A percentile compares a stretch with the other conserved stretches of the same genome.
These are phyloP conservation scores for Handroanthus guayacan DNA, from an alignment of 257 asterid species.

Conservation along the genomic window DNA sequence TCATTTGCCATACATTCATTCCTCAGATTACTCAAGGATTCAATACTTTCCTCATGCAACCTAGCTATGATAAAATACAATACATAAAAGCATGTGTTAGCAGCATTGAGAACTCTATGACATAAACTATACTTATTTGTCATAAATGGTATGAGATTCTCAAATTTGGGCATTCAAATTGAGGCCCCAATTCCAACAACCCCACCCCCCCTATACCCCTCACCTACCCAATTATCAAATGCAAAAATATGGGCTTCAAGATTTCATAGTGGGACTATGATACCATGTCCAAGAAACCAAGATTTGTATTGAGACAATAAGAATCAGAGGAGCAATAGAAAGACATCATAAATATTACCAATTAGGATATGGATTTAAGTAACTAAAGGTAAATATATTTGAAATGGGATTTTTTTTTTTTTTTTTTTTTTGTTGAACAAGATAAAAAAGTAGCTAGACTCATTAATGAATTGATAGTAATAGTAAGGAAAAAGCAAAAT, in stretches of 20 bases:
- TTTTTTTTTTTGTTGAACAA: neutral
- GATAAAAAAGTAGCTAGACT: neutral
- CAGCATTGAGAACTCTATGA: too few species aligned
- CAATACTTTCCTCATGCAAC: too few species aligned
- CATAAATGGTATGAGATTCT: neutral
- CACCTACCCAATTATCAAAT: neutral
- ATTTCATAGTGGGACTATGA: slow-evolving; percentile 18
- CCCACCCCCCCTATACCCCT: neutral
- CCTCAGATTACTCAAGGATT: too few species aligned
- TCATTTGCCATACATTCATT: too few species aligned
- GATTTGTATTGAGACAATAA: neutral
- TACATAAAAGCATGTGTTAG: too few species aligned
- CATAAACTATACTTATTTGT: too few species aligned
- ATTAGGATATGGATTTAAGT: neutral
- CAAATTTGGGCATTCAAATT: neutral
- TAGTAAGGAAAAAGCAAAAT: neutral
- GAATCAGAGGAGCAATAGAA: neutral
- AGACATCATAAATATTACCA: neutral
- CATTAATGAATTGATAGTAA: slow-evolving; percentile 19
- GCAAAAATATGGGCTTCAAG: neutral
- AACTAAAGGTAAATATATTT: too few species aligned
- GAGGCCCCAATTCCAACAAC: neutral
- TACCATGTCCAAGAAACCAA: neutral
- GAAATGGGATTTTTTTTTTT: neutral
- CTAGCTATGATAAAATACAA: too few species aligned